Conservation (phyloP, 495 filamentous ascomycete genomes). For the Staphylotrichum tortipilum region DNA sequence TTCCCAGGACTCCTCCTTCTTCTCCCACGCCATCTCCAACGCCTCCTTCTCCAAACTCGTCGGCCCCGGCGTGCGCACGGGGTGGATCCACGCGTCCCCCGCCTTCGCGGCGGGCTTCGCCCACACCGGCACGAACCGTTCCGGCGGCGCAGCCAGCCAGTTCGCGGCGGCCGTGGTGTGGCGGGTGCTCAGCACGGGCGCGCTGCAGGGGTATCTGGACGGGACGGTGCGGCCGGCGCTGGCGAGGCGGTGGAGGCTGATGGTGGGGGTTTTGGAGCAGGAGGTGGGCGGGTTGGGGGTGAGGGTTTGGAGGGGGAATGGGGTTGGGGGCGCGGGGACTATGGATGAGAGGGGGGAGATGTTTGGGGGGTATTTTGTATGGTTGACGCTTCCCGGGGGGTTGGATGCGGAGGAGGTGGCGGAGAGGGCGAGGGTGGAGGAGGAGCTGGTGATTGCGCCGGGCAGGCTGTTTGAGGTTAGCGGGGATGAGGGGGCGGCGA, state of each 20-base stretch:
- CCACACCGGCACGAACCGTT: constrained; percentile 60
- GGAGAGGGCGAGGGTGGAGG: constrained; percentile 41
- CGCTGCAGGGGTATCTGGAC: constrained; percentile 37
- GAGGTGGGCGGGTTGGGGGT: constrained; percentile 55
- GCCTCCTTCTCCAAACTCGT: constrained; percentile 78
- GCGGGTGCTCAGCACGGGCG: constrained; percentile 46
- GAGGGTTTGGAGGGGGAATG: constrained; percentile 15
- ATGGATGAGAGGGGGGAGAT: constrained; percentile 19
- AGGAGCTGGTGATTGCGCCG: constrained; percentile 53
- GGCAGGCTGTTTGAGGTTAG: constrained; percentile 61
- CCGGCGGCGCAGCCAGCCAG: constrained; percentile 71
- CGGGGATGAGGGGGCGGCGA: constrained; percentile 40
- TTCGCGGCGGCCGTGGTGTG: constrained; percentile 56
- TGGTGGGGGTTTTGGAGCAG: constrained; percentile 46
- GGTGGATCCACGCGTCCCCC: constrained; percentile 69
- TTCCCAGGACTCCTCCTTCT: constrained; percentile 57
- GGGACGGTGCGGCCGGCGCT: constrained; percentile 44
- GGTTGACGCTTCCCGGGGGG: constrained; percentile 54
- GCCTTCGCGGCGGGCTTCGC: constrained; percentile 59
- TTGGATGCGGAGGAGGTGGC: constrained; percentile 46
- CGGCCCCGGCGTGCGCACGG: constrained; percentile 69
- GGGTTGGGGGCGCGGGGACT: neutral
- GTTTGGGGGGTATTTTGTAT: constrained; percentile 75
- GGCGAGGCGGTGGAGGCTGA: constrained; percentile 42
- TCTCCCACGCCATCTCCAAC: constrained; percentile 72